Percentiles rank a stretch among this genome's conserved stretches.
Conservation (phyloP, 306 rosid genomes). For the Begonia loranthoides region DNA sequence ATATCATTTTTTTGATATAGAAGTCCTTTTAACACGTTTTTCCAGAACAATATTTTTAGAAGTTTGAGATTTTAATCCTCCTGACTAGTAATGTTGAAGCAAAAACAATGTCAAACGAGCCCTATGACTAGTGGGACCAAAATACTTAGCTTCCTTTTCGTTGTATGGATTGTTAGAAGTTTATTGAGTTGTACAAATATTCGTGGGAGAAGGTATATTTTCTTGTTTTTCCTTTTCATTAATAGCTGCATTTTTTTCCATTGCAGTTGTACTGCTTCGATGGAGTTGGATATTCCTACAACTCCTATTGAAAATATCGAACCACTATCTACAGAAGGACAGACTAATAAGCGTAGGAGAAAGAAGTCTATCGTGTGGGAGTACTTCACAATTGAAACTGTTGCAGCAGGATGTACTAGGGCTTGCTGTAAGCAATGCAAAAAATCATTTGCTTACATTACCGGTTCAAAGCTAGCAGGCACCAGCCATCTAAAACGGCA, state of each 20-base stretch:
- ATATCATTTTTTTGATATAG: too few species aligned
- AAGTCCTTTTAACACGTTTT: too few species aligned
- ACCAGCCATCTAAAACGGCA: conserved; percentile 85
- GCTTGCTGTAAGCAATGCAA: conserved; percentile 77
- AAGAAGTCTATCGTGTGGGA: conserved; percentile 87
- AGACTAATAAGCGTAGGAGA: conserved; percentile 39
- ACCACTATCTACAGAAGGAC: conserved; percentile 24
- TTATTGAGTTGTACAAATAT: not conserved
- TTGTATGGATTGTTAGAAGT: not conserved
- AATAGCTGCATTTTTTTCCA: not conserved
- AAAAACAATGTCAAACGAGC: too few species aligned
- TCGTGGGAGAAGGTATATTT: not conserved
- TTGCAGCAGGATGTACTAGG: conserved; percentile 42
- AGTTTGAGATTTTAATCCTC: too few species aligned
- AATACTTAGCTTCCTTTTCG: not conserved
- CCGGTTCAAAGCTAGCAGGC: conserved; percentile 64
- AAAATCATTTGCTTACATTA: conserved; percentile 66
- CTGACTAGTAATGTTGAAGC: too few species aligned
- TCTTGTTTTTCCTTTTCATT: not conserved
- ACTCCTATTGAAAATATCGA: conserved; percentile 24
- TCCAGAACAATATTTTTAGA: too few species aligned
- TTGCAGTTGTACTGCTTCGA: conserved; percentile 8
- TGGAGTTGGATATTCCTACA: conserved; percentile 27
- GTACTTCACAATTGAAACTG: conserved; percentile 53
- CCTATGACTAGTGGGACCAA: too few species aligned